Conservation (phyloP, 1,284 basidiomycete genomes). For the Rhodotorula sp. region DNA sequence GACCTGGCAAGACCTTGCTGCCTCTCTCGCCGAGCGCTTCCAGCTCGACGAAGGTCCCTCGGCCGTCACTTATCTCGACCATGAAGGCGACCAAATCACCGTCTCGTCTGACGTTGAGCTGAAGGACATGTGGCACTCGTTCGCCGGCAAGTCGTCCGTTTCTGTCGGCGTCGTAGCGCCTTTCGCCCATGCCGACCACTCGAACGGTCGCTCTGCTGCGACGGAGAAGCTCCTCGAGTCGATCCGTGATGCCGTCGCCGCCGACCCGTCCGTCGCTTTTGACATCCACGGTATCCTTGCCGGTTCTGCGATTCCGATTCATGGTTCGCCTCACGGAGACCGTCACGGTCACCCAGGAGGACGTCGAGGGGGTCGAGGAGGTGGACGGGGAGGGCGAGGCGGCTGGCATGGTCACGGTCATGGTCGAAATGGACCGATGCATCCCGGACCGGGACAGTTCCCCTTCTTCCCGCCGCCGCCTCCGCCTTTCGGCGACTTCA, state of each 20-base stretch:
- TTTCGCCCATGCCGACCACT: not conserved
- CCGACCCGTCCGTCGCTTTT: not conserved
- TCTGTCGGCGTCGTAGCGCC: not conserved
- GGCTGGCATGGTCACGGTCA: no score
- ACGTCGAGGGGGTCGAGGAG: not conserved
- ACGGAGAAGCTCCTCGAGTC: not conserved
- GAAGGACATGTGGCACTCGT: not conserved
- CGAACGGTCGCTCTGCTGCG: not conserved
- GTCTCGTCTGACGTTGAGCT: conserved; percentile 14
- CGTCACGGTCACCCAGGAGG: not conserved
- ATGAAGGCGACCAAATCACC: conserved; percentile 18
- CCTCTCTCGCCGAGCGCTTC: conserved; percentile 10
- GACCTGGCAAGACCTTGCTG: not conserved
- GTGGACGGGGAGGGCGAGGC: not conserved
- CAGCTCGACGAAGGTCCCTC: not conserved
- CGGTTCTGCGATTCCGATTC: no score
- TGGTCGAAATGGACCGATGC: no score
- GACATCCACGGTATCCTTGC: conserved; percentile 1
- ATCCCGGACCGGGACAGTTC: no score
- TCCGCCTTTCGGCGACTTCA: no score
- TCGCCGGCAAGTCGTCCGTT: not conserved
- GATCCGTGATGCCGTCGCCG: conserved; percentile 4
- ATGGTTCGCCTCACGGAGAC: not conserved
- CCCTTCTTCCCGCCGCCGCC: no score
- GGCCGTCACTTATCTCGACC: conserved; percentile 8